Evolutionary conservation across 2,329 filamentous ascomycete species (phyloP), one percentile per base, ranked within the genome.

Genomic region (Chaetoscypha palmicola): DNA sequence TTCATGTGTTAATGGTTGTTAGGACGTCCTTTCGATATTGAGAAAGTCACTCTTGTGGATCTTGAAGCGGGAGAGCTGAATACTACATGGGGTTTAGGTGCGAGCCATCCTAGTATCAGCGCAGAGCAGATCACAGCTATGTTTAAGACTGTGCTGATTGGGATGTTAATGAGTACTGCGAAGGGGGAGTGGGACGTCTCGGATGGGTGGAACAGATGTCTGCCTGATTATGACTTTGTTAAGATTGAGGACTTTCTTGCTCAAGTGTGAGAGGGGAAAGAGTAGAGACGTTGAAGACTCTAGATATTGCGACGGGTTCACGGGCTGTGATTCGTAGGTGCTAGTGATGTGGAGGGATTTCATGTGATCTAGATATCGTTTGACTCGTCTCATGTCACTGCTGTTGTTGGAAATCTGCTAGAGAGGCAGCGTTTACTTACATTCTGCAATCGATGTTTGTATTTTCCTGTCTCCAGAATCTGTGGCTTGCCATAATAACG

Each of bases 41-140:
- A 75, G 3, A 64, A 63, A n/a, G 59, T 77, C 1, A 64, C 63
- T 26, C 41, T 64, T 1, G 63, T 67, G 38, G 73, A 79, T 52
- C 66, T 79, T 4, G 58, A 68, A 51, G 64, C 59, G 2, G 72
- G 71, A 5, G 44, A 46, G 10, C 50, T 69, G 2, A 63, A 64
- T 11, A 58, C 66, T 0, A 64, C 63, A 3, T 75, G 72, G 72
- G 45, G 58, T 16, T 55, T 69, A 21, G 16, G 49, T 50, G 52
- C 61, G 10, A 47, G 31, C 1, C 65, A 66, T 43, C 61, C 57
- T 12, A 53, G 50, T 7, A 17, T 73, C 22, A 52, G 63, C 1
- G 40, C 23, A 2, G 41, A 44, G 16, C 38, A 65, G 19, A 54
- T 59, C 1, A 56, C 59, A 22, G 51, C 41, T 2, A 59, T 68